Percentiles rank a stretch among this genome's conserved stretches.
Evolutionary conservation across 768 basidiomycete species (phyloP).

Genomic region (Termitomyces sp.): DNA sequence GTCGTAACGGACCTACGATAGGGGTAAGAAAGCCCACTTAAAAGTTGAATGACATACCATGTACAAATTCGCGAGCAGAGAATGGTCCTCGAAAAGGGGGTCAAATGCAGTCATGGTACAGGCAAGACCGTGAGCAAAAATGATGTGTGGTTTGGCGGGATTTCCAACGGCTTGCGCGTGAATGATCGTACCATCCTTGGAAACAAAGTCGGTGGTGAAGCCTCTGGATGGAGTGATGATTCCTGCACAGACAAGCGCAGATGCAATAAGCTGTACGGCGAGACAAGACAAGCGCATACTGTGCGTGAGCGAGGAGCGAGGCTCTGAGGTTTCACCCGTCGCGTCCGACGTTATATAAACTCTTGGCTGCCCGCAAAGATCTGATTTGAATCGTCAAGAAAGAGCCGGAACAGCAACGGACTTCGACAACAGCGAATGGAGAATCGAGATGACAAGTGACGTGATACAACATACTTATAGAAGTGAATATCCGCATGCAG

Average conservation of each 20-base stretch:
- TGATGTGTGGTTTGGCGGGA: slow-evolving; percentile 6
- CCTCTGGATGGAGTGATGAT: no score
- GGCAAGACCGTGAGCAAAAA: slow-evolving; percentile 14
- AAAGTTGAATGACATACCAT: slow-evolving; percentile 2
- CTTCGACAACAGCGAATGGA: no score
- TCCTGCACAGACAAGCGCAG: neutral
- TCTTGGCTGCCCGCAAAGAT: neutral
- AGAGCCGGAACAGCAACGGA: neutral
- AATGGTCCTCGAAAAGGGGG: slow-evolving; percentile 7
- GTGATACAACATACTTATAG: neutral
- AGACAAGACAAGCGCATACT: neutral
- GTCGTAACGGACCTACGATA: neutral
- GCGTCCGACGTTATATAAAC: neutral
- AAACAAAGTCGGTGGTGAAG: neutral
- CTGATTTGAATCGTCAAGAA: neutral
- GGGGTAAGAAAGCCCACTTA: no score
- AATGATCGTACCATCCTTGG: neutral
- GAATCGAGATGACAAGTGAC: neutral
- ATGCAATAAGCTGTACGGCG: neutral
- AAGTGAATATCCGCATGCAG: no score
- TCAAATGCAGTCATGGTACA: slow-evolving; percentile 12
- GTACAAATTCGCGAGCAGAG: slow-evolving; percentile 2
- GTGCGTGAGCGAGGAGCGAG: neutral
- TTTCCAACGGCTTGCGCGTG: slow-evolving; percentile 12
- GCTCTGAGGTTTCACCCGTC: neutral